Evolutionary conservation across 768 basidiomycete species (phyloP).

Genomic region (Termitomyces heimii): DNA sequence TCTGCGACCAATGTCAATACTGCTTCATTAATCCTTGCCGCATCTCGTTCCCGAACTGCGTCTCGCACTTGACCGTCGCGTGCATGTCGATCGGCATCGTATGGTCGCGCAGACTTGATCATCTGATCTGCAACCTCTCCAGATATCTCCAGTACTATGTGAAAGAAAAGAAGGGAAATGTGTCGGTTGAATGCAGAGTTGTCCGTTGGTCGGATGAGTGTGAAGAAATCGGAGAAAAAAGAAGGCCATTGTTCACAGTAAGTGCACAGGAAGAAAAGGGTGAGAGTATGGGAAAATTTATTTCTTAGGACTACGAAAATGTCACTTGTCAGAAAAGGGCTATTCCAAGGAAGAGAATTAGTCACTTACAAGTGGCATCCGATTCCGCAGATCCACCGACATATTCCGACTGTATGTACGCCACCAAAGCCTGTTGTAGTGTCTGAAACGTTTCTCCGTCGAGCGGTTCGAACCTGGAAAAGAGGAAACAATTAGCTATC

Average conservation of each 20-base stretch:
- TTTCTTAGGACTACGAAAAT: conserved; percentile 71
- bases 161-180: conserved; percentile 85
- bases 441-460: conserved; percentile 66
- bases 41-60: conserved; percentile 86
- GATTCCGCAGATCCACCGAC: conserved; percentile 80
- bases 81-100: conserved; percentile 60
- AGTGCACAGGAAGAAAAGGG: conserved; percentile 82
- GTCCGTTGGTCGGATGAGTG: conserved; percentile 60
- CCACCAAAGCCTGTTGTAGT: conserved; percentile 70
- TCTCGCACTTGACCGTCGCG: conserved; percentile 86
- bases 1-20: conserved; percentile 81
- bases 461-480: conserved; percentile 53
- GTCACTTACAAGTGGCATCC: conserved; percentile 68
- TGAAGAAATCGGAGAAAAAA: conserved; percentile 76
- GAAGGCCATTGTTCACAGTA: conserved; percentile 84
- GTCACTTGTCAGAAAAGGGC: conserved; percentile 9
- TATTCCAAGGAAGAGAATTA: conserved; percentile 1
- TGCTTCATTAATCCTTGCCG: conserved; percentile 78
- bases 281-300: conserved; percentile 90
- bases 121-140: conserved; percentile 96
- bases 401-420: conserved; percentile 87
- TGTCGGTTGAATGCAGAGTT: conserved; percentile 73
- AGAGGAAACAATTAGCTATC: conserved; percentile 3
- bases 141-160: conserved; percentile 89
- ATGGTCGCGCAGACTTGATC: conserved; percentile 81